phyloP scores from a whole-genome alignment of 2,329 filamentous ascomycete species.

The Aspergillus sp. region DNA sequence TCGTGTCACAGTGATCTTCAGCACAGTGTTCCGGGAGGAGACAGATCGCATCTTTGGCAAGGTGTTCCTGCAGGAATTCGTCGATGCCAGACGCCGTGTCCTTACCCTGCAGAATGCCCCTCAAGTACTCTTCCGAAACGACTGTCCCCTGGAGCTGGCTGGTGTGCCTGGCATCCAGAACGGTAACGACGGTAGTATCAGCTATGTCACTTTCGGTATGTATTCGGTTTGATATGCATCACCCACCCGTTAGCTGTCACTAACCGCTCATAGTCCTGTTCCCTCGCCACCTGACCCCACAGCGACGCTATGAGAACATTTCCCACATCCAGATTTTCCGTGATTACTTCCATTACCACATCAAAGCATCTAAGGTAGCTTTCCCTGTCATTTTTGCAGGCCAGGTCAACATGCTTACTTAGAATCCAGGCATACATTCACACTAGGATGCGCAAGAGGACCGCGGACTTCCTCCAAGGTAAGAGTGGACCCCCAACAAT shows the following conservation, averaged over 20 bases:
- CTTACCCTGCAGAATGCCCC: constrained; percentile 93
- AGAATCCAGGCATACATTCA: constrained; percentile 83
- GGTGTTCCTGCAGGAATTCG: constrained; percentile 98
- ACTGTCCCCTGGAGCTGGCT: constrained; percentile 88
- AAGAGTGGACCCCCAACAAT: constrained; percentile 32
- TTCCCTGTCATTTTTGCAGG: background rate
- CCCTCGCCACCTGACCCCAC: constrained; percentile 86
- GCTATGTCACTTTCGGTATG: constrained; percentile 96
- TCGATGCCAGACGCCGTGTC: constrained; percentile 82
- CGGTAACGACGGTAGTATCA: constrained; percentile 78
- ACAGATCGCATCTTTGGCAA: constrained; percentile 97
- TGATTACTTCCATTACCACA: constrained; percentile 99
- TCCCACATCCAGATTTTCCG: constrained; percentile 99
- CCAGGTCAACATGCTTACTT: constrained; percentile 12
- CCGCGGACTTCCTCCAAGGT: constrained; percentile 98
- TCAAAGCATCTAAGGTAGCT: constrained; percentile 88
- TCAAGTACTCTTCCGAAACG: constrained; percentile 93
- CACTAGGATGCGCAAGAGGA: constrained; percentile 95
- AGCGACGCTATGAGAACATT: constrained; percentile 91
- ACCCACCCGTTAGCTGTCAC: background rate
- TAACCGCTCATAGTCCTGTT: constrained; percentile 70
- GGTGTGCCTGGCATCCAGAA: constrained; percentile 79
- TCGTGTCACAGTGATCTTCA: constrained; percentile 98
- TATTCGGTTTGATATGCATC: background rate
- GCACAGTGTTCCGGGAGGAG: constrained; percentile 95